phyloP scores from a whole-genome alignment of 2,329 filamentous ascomycete genomes.

The Davidsoniella virescens region DNA sequence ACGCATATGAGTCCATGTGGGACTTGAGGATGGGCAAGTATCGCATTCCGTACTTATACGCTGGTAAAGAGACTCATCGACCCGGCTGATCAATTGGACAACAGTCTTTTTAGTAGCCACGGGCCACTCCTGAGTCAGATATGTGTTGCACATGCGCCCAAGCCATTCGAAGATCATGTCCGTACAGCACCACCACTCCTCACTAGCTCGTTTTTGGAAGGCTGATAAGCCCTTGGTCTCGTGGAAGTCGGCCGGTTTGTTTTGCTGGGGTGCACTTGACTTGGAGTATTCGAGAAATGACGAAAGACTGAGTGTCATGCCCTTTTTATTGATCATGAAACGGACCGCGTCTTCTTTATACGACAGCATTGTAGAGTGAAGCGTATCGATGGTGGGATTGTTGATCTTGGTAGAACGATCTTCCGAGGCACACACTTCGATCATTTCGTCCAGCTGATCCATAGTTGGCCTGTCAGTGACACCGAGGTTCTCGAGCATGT shows the following conservation, averaged over 20 bases:
- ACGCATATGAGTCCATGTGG: slow-evolving; percentile 4
- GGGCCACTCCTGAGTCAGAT: slow-evolving; percentile 39
- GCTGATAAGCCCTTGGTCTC: slow-evolving; percentile 33
- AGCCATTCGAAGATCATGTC: slow-evolving; percentile 46
- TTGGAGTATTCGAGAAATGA: slow-evolving; percentile 50
- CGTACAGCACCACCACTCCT: slow-evolving; percentile 35
- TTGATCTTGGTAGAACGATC: slow-evolving; percentile 33
- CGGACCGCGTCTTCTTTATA: slow-evolving; percentile 39
- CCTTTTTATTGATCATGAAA: slow-evolving; percentile 36
- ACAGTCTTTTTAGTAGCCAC: slow-evolving; percentile 39
- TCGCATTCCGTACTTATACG: slow-evolving; percentile 16
- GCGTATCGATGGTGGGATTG: slow-evolving; percentile 30
- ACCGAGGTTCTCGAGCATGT: slow-evolving; percentile 37
- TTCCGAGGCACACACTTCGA: slow-evolving; percentile 36
- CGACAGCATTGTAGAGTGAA: slow-evolving; percentile 30
- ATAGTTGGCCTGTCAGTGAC: slow-evolving; percentile 33
- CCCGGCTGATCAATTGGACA: slow-evolving; percentile 37
- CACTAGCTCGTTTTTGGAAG: slow-evolving; percentile 35
- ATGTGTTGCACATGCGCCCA: slow-evolving; percentile 31
- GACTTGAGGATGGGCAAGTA: background rate
- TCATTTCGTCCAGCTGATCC: slow-evolving; percentile 29
- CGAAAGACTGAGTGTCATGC: slow-evolving; percentile 36
- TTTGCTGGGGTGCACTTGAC: slow-evolving; percentile 33
- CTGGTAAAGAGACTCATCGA: slow-evolving; percentile 36
- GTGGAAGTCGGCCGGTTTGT: slow-evolving; percentile 32